These are phyloP conservation scores for Agapanthus africanus DNA, from an alignment of 106 monocot genomes.

Conservation along the genomic window DNA sequence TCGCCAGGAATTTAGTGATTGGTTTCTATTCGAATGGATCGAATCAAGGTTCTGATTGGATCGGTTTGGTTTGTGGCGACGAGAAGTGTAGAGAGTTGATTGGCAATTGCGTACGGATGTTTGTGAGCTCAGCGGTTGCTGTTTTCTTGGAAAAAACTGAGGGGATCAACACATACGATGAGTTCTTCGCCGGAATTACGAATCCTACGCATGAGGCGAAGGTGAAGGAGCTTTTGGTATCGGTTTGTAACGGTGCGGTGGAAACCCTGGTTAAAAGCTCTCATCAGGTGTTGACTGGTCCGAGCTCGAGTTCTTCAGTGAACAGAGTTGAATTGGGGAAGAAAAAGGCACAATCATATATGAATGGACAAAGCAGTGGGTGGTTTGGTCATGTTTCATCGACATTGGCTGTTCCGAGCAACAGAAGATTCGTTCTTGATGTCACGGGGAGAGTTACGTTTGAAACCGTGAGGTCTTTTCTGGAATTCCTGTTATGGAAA, in stretches of 20 bases:
- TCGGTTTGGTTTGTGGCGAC: constrained; percentile 26
- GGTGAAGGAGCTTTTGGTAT: constrained; percentile 54
- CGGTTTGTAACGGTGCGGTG: constrained; percentile 55
- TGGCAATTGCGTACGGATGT: constrained; percentile 34
- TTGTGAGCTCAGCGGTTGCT: constrained; percentile 40
- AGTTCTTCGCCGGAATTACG: constrained; percentile 58
- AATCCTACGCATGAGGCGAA: constrained; percentile 53
- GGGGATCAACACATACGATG: constrained; percentile 61
- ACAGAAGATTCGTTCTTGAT: constrained; percentile 66
- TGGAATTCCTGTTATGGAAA: constrained; percentile 55
- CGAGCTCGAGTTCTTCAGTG: constrained; percentile 5
- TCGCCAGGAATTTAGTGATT: constrained; percentile 51
- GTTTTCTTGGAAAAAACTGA: constrained; percentile 69
- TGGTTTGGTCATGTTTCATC: constrained; percentile 50
- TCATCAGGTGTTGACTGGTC: constrained; percentile 29
- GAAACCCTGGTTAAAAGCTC: constrained; percentile 69
- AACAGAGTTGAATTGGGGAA: neutral
- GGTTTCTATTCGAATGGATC: constrained; percentile 16
- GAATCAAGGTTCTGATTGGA: constrained; percentile 24
- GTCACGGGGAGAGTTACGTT: constrained; percentile 70
- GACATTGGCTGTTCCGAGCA: constrained; percentile 41
- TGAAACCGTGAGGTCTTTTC: constrained; percentile 60
- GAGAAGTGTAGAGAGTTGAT: constrained; percentile 25
- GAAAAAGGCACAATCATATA: neutral
- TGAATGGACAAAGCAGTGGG: constrained; percentile 3